Evolutionary conservation across 2,329 filamentous ascomycete species (phyloP).

Genomic region (Teratosphaeriaceae sp.): DNA sequence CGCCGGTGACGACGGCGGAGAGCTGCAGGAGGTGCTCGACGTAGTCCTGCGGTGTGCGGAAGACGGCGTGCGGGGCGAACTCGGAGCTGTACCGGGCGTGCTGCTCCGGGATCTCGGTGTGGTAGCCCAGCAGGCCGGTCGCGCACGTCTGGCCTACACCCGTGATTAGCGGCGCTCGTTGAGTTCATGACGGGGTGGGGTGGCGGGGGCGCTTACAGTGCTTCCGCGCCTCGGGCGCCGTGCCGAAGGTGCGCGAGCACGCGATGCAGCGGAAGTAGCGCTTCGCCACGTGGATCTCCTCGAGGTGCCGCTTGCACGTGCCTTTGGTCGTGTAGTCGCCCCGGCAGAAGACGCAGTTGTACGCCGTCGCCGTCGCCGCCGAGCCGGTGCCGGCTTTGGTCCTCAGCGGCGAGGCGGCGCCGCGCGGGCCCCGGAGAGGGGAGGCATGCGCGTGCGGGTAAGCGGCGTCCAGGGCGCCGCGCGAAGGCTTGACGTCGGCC

Average conservation of each 20-base stretch:
- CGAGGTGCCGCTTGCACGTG: constrained; percentile 14
- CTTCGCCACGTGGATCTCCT: constrained; percentile 13
- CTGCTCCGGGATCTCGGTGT: constrained; percentile 55
- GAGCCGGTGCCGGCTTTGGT: constrained; percentile 52
- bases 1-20: not conserved
- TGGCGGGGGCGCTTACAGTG: constrained; percentile 7
- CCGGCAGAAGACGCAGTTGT: constrained; percentile 12
- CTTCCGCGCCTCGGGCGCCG: constrained; percentile 13
- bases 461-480: not conserved
- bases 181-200: too few species aligned
- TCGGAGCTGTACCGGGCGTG: constrained; percentile 13
- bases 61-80: constrained; percentile 5
- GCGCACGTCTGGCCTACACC: constrained; percentile 26
- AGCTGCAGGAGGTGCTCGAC: constrained; percentile 11
- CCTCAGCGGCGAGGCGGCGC: not conserved
- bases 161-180: not conserved
- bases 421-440: too few species aligned
- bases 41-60: constrained; percentile 9
- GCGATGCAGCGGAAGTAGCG: constrained; percentile 9
- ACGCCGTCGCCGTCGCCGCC: constrained; percentile 68
- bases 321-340: constrained; percentile 12
- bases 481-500: not conserved
- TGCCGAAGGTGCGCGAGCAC: constrained; percentile 7
- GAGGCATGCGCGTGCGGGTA: not conserved
- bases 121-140: constrained; percentile 80